Evolutionary conservation across 805 yeast genomes (phyloP), one percentile per base, ranked within the genome.

Genomic region (Sugiyamaella chiloensis): DNA sequence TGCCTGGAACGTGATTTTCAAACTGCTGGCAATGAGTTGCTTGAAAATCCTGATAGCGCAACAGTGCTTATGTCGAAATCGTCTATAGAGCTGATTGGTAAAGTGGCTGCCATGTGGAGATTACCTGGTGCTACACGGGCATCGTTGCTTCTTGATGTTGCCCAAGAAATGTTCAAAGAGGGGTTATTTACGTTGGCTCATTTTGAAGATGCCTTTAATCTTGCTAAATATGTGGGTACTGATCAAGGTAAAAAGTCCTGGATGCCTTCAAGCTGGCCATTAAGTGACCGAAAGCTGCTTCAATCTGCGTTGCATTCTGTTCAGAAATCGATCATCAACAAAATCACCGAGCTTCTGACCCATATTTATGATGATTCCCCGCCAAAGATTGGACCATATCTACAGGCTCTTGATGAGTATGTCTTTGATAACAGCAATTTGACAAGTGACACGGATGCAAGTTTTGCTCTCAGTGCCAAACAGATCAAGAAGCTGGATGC

Each of bases 31-130:
- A 29, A 41, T 8, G 55, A 56, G 41, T 49, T 50, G 7, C 55
- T 42, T 11, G 24, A 39, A n/a, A 51, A 50, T 42, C 56, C 59
- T 8, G 53, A 57, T 4, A 36, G 53, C 8, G 46, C 41, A 9
- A 55, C 58, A 2, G 44, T 61, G 8, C 40, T 68, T 16, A 53
- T 75, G n/a, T 66, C 80, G 1, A 76, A 75, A 50, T 60, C 70
- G 14, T 67, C 78, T 0, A 60, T 64, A 5, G 70, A 68, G 39
- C 60, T 83, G 9, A 56, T 83, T 2, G 62, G 59, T 1, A 61
- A 70, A 12, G 75, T 78, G 46, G 67, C 78, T 5, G 70, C 67
- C 34, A 68, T 76, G 45, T 85, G 93, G 93, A 67, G 85, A 48
- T 61, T 83, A 3, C 75, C 73, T 50, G 62, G 61, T 5, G 67